Evolutionary conservation across 495 filamentous ascomycete species (phyloP), one percentile per base, ranked within the genome.

Genomic region (Terfezia boudieri): DNA sequence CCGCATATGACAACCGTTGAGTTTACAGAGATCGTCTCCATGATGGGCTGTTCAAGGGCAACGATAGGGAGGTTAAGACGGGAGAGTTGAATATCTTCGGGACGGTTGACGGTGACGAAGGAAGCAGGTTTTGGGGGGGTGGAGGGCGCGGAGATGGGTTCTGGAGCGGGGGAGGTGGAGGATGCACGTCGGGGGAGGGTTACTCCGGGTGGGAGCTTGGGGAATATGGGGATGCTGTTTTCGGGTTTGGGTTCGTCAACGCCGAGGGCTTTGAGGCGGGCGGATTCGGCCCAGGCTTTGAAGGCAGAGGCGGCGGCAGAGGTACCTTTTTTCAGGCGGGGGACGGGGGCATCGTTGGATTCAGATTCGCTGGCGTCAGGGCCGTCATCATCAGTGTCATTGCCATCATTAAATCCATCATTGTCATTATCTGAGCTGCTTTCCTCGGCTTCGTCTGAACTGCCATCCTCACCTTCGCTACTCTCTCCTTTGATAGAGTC

Each of bases 21-120:
- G 66, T 93, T 83, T 61, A 88, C 85, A 64, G 92, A 78, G 16
- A 96, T 86, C 4, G 88, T 86, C 71, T 98, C 90, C 90, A 98
- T 98, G 22, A 98, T 93, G 60, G 83, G 87, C 61, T 96, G 90
- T 63, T 98, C 90, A 62, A 96, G 90, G 1, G 83, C 83, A 32
- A 94, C 86, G 5, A 98, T 81, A 0, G 90, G 90, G 36, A 98
- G 71, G 22, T 80, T 75, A n/a, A 87, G 69, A 37, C 90, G 81
- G 9, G 76, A 75, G 37, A 74, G 73, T 63, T 94, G 84, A 14
- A 96, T 84, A 3, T 83, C 80, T 9, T 75, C 68, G 14, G 76
- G 66, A 53, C 92, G 77, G 23, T 79, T 68, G 4, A 98, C 82
- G 2, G 73, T 60, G 22, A 95, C 81, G 59, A 74, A 82, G 63